These are phyloP conservation scores for Arabidopsis lyrata DNA, from an alignment of 441 rosid species.

Conservation along the genomic window DNA sequence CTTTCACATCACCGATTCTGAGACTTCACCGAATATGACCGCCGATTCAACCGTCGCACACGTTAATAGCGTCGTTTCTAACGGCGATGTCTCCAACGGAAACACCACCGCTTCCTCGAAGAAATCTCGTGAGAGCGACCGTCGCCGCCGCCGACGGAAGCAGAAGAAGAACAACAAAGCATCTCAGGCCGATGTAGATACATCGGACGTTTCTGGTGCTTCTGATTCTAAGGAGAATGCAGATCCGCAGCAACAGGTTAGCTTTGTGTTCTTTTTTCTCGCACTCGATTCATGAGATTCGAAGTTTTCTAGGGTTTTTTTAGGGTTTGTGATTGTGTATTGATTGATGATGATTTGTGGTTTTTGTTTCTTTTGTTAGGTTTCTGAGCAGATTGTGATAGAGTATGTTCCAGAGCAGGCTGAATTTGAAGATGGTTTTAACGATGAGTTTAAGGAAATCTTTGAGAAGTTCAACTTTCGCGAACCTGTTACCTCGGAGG, in stretches of 20 bases:
- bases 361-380: conserved; percentile 46
- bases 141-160: conserved; percentile 97
- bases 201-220: conserved; percentile 53
- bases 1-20: conserved; percentile 16
- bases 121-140: conserved; percentile 78
- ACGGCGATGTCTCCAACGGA: conserved; percentile 63
- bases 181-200: conserved; percentile 42
- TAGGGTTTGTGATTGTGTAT: conserved; percentile 21
- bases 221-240: conserved; percentile 59
- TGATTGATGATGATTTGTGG: background rate
- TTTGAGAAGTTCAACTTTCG: conserved; percentile 83
- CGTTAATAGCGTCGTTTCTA: conserved; percentile 52
- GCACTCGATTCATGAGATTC: background rate
- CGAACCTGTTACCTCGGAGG: conserved; percentile 67
- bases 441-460: conserved; percentile 80
- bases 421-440: conserved; percentile 78
- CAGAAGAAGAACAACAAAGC: conserved; percentile 85
- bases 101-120: conserved; percentile 46
- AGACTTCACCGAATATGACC: conserved; percentile 48
- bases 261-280: background rate
- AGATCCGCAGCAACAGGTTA: conserved; percentile 65
- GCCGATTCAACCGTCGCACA: conserved; percentile 52
- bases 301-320: conserved; percentile 46
- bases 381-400: conserved; percentile 65
- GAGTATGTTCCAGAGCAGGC: conserved; percentile 94